Percentiles rank a stretch among this genome's conserved stretches.
Conservation (phyloP, 1,284 basidiomycete species). For the Stygiomarasmius scandens region DNA sequence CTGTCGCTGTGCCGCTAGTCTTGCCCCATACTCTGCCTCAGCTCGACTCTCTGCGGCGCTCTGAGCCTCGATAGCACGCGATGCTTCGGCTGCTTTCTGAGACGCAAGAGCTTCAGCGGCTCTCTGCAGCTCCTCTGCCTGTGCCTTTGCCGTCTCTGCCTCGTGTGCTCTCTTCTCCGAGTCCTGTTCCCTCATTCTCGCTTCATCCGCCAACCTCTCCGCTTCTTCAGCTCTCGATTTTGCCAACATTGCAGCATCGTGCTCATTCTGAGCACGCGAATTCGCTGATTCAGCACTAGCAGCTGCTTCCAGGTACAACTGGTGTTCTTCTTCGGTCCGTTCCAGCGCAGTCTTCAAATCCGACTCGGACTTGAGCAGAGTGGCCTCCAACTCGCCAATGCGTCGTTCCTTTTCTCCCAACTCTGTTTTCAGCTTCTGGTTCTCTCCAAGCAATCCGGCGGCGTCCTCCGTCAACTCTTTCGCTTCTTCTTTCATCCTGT, state of each 20-base stretch:
- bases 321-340: neutral
- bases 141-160: neutral
- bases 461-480: neutral
- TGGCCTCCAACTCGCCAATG: neutral
- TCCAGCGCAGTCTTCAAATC: neutral
- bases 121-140: neutral
- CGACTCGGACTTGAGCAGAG: neutral
- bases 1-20: neutral
- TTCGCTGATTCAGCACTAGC: neutral
- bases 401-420: neutral
- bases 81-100: neutral
- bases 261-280: neutral
- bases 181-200: neutral
- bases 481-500: neutral
- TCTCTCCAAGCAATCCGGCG: neutral
- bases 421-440: neutral
- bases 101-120: neutral
- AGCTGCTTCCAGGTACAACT: neutral
- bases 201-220: neutral
- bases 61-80: too few species aligned
- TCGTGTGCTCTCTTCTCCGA: neutral
- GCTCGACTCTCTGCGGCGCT: neutral
- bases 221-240: neutral
- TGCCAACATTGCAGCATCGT: neutral
- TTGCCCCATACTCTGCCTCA: neutral